These are phyloP conservation scores for Eucalyptus urophylla DNA, from an alignment of 345 rosid genomes.

Conservation along the genomic window DNA sequence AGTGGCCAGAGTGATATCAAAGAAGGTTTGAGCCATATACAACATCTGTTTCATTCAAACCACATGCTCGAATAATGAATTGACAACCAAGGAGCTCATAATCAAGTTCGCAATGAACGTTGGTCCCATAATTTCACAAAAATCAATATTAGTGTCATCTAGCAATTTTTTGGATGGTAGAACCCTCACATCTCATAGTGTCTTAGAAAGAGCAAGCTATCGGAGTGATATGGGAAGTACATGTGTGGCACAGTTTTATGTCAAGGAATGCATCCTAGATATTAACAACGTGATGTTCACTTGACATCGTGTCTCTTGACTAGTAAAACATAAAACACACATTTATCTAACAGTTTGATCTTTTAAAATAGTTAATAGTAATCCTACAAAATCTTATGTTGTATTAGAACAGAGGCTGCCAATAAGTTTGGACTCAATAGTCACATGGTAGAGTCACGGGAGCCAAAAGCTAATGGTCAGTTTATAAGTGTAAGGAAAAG, in stretches of 20 bases:
- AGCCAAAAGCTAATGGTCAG: rapidly evolving
- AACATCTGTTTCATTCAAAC: background rate
- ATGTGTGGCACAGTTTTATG: background rate
- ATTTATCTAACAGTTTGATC: too few species aligned
- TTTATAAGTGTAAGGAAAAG: too few species aligned
- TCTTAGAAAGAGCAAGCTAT: too few species aligned
- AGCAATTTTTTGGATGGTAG: too few species aligned
- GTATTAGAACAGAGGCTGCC: too few species aligned
- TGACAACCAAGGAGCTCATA: background rate
- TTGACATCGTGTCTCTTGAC: background rate
- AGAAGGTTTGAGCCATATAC: background rate
- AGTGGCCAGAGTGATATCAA: background rate
- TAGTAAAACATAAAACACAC: too few species aligned
- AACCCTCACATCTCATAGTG: too few species aligned
- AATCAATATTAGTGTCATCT: background rate
- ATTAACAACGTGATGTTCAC: background rate
- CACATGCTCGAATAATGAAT: background rate
- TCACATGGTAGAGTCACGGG: too few species aligned
- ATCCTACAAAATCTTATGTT: too few species aligned
- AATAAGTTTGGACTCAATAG: rapidly evolving
- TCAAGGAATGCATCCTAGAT: background rate
- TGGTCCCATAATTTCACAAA: background rate
- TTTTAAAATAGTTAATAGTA: too few species aligned
- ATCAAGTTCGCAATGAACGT: background rate
- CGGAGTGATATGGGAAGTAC: too few species aligned